Conservation (phyloP, 345 rosid genomes). For the Combretum micranthum region DNA sequence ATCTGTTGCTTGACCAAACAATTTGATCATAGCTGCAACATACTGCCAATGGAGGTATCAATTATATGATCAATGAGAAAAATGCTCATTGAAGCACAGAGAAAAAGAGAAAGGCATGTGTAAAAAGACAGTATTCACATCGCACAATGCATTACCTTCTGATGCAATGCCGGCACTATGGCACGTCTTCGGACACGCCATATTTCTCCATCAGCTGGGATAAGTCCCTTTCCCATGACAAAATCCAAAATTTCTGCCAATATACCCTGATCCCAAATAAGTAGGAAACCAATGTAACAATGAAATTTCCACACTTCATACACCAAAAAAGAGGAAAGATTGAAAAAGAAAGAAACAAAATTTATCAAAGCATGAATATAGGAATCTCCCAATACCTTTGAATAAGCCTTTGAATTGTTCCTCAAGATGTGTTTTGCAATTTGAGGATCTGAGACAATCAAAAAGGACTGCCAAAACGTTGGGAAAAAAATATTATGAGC, state of each 20-base stretch:
- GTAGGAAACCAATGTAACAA: not conserved
- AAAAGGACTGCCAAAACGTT: conserved; percentile 51
- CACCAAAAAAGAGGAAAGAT: not conserved
- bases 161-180: conserved; percentile 91
- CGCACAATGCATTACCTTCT: conserved; percentile 41
- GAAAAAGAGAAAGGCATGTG: not conserved
- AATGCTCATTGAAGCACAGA: not conserved
- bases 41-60: conserved; percentile 38
- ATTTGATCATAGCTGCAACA: conserved; percentile 83
- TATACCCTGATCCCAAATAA: conserved; percentile 53
- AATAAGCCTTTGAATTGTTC: conserved; percentile 80
- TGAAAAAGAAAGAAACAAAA: not conserved
- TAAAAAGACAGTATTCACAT: not conserved
- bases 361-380: not conserved
- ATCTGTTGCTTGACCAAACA: conserved; percentile 77
- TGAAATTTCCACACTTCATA: not conserved
- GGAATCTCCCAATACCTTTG: conserved; percentile 52
- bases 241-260: conserved; percentile 90
- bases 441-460: conserved; percentile 90
- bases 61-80: conserved; percentile 8
- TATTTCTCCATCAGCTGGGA: conserved; percentile 93
- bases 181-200: conserved; percentile 95
- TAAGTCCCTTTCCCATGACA: conserved; percentile 97
- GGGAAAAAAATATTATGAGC: conserved; percentile 1
- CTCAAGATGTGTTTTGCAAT: conserved; percentile 82